A percentile compares a stretch with the other conserved stretches of the same genome.
These are phyloP conservation scores for Iberis pinnata DNA, from an alignment of 345 rosid genomes.

Conservation along the genomic window DNA sequence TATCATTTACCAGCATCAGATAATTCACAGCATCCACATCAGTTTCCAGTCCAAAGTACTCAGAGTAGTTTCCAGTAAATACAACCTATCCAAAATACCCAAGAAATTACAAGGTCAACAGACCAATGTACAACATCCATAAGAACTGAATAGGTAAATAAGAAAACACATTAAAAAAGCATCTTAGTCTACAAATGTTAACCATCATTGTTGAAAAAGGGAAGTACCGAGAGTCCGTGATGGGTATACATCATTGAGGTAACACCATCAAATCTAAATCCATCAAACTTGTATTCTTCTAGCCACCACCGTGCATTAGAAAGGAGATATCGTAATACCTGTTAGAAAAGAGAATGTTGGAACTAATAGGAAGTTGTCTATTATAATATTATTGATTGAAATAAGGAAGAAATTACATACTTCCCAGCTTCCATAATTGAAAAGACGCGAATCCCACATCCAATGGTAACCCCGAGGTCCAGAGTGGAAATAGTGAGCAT, in stretches of 20 bases:
- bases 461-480: slow-evolving; percentile 87
- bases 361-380: slow-evolving; percentile 5
- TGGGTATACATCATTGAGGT: slow-evolving; percentile 99
- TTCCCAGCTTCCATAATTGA: slow-evolving; percentile 98
- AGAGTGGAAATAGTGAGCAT: slow-evolving; percentile 81
- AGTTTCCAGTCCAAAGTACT: slow-evolving; percentile 85
- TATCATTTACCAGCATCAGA: slow-evolving; percentile 87
- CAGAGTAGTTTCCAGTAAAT: slow-evolving; percentile 88
- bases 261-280: slow-evolving; percentile 96
- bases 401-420: slow-evolving; percentile 41
- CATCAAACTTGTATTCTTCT: slow-evolving; percentile 92
- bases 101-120: slow-evolving; percentile 6
- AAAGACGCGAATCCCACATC: slow-evolving; percentile 99
- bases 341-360: slow-evolving; percentile 15
- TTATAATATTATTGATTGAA: slow-evolving; percentile 2
- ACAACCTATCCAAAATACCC: slow-evolving; percentile 44
- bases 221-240: slow-evolving; percentile 79
- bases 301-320: slow-evolving; percentile 99
- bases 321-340: slow-evolving; percentile 85
- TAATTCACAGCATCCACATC: slow-evolving; percentile 87
- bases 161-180: not conserved
- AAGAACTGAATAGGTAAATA: slow-evolving; percentile 4
- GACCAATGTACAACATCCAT: not conserved
- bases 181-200: not conserved
- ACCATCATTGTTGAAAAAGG: slow-evolving; percentile 7